Percentiles rank a stretch among this genome's conserved stretches.
Conservation (phyloP, 306 rosid genomes). For the Quillaja saponaria region DNA sequence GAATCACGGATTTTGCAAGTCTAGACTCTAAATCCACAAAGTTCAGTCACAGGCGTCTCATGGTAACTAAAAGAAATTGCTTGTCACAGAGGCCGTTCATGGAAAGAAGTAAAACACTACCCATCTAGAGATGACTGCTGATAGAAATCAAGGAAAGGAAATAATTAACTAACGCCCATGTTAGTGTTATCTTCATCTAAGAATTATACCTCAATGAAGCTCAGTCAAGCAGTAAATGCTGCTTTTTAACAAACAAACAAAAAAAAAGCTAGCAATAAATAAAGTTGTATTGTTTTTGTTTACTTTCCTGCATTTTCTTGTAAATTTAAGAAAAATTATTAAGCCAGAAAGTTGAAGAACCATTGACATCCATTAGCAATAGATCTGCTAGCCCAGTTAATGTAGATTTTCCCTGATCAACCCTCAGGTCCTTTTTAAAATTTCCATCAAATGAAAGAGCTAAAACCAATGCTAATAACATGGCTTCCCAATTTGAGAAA, state of each 20-base stretch:
- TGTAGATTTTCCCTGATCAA: slow-evolving; percentile 19
- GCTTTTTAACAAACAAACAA: background rate
- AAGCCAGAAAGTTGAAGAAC: slow-evolving; percentile 24
- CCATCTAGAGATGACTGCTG: slow-evolving; percentile 21
- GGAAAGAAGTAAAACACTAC: slow-evolving; percentile 6
- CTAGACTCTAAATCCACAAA: slow-evolving; percentile 44
- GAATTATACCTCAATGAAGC: background rate
- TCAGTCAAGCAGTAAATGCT: slow-evolving; percentile 2
- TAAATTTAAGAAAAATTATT: slow-evolving; percentile 8
- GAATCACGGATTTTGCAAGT: slow-evolving; percentile 73
- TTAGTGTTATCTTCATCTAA: slow-evolving; percentile 1
- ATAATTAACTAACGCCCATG: background rate
- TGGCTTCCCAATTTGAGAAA: slow-evolving; percentile 11
- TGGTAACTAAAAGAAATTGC: slow-evolving; percentile 16
- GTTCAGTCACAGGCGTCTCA: slow-evolving; percentile 40
- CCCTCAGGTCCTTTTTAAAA: slow-evolving; percentile 12
- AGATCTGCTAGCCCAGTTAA: slow-evolving; percentile 28
- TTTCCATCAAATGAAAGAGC: slow-evolving; percentile 9
- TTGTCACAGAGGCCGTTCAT: slow-evolving; percentile 18
- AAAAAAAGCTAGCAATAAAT: background rate
- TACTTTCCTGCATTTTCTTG: slow-evolving; percentile 12
- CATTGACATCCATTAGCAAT: slow-evolving; percentile 24
- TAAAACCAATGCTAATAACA: slow-evolving; percentile 11
- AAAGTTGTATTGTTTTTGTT: background rate
- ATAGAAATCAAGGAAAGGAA: slow-evolving; percentile 20